Evolutionary conservation across 2,329 filamentous ascomycete species (phyloP), one percentile per base, ranked within the genome.

Genomic region (Fusarium ramigenum): DNA sequence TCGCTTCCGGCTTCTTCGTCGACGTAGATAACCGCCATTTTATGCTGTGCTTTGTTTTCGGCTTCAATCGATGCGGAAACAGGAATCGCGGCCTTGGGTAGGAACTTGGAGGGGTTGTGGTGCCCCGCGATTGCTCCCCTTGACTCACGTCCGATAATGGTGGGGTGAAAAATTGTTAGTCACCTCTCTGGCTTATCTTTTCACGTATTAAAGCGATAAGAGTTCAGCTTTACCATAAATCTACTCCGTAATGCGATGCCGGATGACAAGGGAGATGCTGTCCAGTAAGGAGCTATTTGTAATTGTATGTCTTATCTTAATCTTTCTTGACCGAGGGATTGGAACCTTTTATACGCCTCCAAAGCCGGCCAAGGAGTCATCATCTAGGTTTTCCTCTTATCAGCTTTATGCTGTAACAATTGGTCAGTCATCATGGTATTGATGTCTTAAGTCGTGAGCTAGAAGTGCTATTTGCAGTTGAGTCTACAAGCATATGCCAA

Each of bases 1-100:
- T 96, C 95, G 76, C 88, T 86, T 78, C 95, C 95, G 75, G 87
- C 87, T 77, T 94, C 93, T 76, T 95, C 93, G 80, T 97, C 94
- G 37, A 97, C 75, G 43, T 80, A 80, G 14, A 80, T 80, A n/a
- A 78, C 73, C 42, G 79, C 76, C 79, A 80, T 88, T 80, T 40
- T 73, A 32, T 54, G 46, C 37, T 36, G 3, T 37, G 46, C 57
- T 59, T 25, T 56, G 42, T n/a, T 30, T 58, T 70, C 53, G 52
- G 37, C 28, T 70, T 44, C 25, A 62, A 57, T 64, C 61, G 25
- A 54, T 73, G 69, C 47, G 28, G 40, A 54, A 61, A 62, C 62
- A 73, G 66, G 63, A 70, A 52, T 63, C 49, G 43, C 43, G 46
- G 34, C n/a, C 50, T 69, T 64, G 66, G 46, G 60, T 49, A 52